Evolutionary conservation across 2,329 filamentous ascomycete genomes (phyloP).

Genomic region (Albophoma yamanashiensis): DNA sequence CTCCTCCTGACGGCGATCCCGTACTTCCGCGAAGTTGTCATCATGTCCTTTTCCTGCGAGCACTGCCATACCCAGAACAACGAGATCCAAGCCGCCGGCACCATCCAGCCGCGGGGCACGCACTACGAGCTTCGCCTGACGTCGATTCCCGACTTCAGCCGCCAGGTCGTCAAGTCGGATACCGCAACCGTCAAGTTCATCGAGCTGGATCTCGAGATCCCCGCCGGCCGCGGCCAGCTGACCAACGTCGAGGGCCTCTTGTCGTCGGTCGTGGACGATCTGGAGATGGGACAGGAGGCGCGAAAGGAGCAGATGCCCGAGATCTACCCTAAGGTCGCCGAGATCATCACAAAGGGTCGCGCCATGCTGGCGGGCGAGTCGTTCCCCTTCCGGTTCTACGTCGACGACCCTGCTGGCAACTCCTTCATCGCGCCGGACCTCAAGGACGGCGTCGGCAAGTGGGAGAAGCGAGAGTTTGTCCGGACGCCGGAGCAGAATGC

Average conservation of each 20-base stretch:
- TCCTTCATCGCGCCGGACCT: conserved; percentile 90
- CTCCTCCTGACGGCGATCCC: conserved; percentile 87
- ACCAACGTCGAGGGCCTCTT: conserved; percentile 90
- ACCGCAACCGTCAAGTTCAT: conserved; percentile 77
- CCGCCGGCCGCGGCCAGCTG: conserved; percentile 79
- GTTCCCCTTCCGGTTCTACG: conserved; percentile 78
- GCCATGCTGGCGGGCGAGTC: conserved; percentile 67
- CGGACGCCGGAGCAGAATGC: conserved; percentile 82
- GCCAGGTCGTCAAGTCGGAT: conserved; percentile 89
- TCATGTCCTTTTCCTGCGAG: conserved; percentile 93
- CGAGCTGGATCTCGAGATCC: conserved; percentile 88
- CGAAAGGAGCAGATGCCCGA: conserved; percentile 72
- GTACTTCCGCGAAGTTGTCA: conserved; percentile 93
- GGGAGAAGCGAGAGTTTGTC: conserved; percentile 73
- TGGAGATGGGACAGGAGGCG: conserved; percentile 72
- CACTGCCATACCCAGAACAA: conserved; percentile 86
- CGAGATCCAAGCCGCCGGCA: conserved; percentile 84
- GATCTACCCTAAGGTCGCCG: conserved; percentile 65
- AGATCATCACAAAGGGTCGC: conserved; percentile 61
- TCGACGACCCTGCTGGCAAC: conserved; percentile 91
- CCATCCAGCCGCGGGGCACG: conserved; percentile 80
- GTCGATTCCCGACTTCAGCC: conserved; percentile 60
- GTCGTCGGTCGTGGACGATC: conserved; percentile 64
- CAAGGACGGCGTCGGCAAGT: conserved; percentile 73
- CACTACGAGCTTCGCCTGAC: conserved; percentile 78